Conservation (phyloP, 495 filamentous ascomycete species). For the Podospora australis region DNA sequence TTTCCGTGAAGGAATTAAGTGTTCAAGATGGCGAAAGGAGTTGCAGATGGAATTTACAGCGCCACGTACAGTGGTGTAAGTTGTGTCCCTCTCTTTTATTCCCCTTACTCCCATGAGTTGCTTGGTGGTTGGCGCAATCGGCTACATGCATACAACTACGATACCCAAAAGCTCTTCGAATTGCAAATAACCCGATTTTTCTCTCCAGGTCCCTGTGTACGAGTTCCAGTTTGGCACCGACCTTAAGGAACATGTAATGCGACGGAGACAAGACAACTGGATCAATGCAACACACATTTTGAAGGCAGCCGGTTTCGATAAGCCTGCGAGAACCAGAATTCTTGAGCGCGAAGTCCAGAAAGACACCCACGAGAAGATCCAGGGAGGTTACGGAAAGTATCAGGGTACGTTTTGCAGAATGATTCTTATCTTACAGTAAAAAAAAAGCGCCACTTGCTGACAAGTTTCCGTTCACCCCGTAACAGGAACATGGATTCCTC, state of each 20-base stretch:
- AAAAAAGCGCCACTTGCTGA: neutral
- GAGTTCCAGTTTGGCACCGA: constrained; percentile 76
- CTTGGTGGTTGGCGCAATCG: too few species aligned
- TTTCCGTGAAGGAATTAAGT: too few species aligned
- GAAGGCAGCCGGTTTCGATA: constrained; percentile 64
- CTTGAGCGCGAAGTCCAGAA: constrained; percentile 96
- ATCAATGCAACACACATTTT: constrained; percentile 92
- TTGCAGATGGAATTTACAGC: constrained; percentile 59
- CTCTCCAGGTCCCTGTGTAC: constrained; percentile 65
- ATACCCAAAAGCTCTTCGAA: constrained; percentile 30
- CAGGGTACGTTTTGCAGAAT: constrained; percentile 58
- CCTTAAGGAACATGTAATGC: constrained; percentile 73
- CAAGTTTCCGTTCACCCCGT: constrained; percentile 11
- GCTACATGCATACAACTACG: neutral
- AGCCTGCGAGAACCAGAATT: constrained; percentile 88
- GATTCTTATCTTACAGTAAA: too few species aligned
- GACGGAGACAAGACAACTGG: constrained; percentile 82
- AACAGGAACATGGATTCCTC: constrained; percentile 90
- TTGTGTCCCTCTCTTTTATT: constrained; percentile 12
- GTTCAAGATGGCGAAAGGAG: constrained; percentile 36
- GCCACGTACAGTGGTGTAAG: constrained; percentile 92
- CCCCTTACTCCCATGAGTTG: neutral
- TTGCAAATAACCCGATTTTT: too few species aligned
- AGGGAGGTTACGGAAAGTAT: constrained; percentile 98
- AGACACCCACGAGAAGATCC: constrained; percentile 92